Evolutionary conservation across 345 rosid species (phyloP), one percentile per base, ranked within the genome.

Genomic region (Brassica carinata): DNA sequence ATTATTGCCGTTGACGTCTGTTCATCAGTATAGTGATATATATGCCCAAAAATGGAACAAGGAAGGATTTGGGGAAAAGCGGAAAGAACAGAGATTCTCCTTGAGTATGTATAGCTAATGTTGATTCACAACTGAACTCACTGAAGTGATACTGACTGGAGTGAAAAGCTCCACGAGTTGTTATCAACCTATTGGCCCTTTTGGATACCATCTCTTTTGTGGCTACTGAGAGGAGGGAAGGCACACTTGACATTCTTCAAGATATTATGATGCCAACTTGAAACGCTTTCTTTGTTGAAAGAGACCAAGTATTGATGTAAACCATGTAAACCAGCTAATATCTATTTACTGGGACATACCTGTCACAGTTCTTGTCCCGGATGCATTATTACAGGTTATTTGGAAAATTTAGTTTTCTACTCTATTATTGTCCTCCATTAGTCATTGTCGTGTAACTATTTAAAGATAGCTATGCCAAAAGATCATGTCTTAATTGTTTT

Each of bases 331-430:
- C 6, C 26, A 72, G 82, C 36, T 72, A 53, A 64, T 53, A 72
- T 11, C 72, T 64, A 36, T 17, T 34, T 53, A 72, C 72, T 78
- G 72, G 82, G 67, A 57, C 73, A 67, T 30, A 38, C 30, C 14
- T 30, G 69, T 67, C 53, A 73, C 73, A 73, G 38, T 43, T 57
- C 77, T 77, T 72, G 62, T 72, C 55, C 62, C 40, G 13, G 19
- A 36, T 72, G 77, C 68, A 79, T 29, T 57, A 65, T 66, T 57
- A 40, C 53, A 66, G 8, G 62, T 43, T 8, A 13, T n/a, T 57
- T 67, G 67, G 27, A 13, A 23, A 51, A 51, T 4, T 4, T 71
- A 40, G 65, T 4, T 64, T 71, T 26, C 66, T 67, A 48, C 62
- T 79, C 23, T 38, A 67, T 34, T 40, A 59, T 72, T 72, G 29